Percentiles rank a stretch among this genome's conserved stretches.
phyloP scores from a whole-genome alignment of 805 yeast species.

The Cyberlindnera saturnus region DNA sequence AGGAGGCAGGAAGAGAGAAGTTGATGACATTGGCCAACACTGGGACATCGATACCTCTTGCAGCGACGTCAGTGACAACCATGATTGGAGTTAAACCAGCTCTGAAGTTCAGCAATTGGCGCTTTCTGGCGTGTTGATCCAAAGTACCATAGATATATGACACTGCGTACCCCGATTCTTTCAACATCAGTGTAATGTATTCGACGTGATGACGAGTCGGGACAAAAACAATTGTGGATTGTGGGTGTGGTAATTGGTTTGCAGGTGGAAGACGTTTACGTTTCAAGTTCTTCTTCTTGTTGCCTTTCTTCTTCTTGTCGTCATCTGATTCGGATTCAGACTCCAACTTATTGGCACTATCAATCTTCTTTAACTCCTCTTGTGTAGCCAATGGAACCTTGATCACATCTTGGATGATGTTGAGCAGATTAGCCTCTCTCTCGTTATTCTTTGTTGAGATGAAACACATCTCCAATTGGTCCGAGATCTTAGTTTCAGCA shows the following conservation, averaged over 20 bases:
- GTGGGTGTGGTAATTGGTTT: conserved; percentile 74
- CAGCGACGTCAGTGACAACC: conserved; percentile 97
- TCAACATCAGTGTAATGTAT: conserved; percentile 66
- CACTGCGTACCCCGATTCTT: conserved; percentile 75
- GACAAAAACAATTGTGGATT: conserved; percentile 87
- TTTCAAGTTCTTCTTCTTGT: conserved; percentile 33
- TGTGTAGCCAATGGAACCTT: conserved; percentile 74
- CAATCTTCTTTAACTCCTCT: conserved; percentile 55
- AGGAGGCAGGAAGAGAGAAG: conserved; percentile 83
- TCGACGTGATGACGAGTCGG: conserved; percentile 99
- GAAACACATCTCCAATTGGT: conserved; percentile 85
- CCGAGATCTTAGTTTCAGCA: conserved; percentile 87
- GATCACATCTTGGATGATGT: conserved; percentile 75
- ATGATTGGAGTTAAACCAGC: conserved; percentile 77
- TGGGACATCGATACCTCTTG: conserved; percentile 98
- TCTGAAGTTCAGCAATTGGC: conserved; percentile 80
- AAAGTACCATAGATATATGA: conserved; percentile 91
- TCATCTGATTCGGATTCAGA: conserved; percentile 47
- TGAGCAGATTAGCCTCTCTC: conserved; percentile 80
- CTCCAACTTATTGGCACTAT: conserved; percentile 33
- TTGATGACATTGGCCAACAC: conserved; percentile 92
- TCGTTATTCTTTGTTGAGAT: conserved; percentile 76
- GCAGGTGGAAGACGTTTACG: conserved; percentile 69
- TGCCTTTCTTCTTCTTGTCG: conserved; percentile 26
- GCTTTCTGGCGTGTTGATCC: conserved; percentile 91